Conservation (phyloP, 1,139 yeast species). For the Blastobotrys arbuscula region DNA sequence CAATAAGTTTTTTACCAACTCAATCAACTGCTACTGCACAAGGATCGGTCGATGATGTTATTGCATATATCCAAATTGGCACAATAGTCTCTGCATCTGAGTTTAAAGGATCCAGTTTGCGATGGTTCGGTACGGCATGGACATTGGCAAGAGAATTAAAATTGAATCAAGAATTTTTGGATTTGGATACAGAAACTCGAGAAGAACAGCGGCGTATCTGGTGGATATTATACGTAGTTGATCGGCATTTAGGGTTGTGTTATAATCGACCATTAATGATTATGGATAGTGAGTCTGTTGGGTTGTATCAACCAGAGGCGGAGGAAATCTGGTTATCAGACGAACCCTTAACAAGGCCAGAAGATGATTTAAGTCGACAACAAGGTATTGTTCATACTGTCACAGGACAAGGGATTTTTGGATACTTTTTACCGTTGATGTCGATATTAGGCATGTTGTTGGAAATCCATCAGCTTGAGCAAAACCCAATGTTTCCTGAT, state of each 20-base stretch:
- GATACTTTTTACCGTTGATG: constrained; percentile 28
- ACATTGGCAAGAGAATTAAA: constrained; percentile 33
- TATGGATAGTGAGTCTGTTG: constrained; percentile 34
- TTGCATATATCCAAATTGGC: constrained; percentile 37
- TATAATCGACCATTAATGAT: constrained; percentile 35
- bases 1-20: constrained; percentile 24
- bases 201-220: constrained; percentile 41
- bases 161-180: constrained; percentile 31
- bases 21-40: constrained; percentile 22
- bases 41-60: constrained; percentile 37
- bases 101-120: constrained; percentile 36
- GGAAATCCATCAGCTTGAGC: constrained; percentile 25
- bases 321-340: constrained; percentile 35
- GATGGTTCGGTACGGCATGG: constrained; percentile 40
- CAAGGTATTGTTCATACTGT: constrained; percentile 21
- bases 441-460: constrained; percentile 25
- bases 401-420: constrained; percentile 26
- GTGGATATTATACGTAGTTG: constrained; percentile 41
- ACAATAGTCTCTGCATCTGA: constrained; percentile 39
- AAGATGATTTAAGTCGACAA: constrained; percentile 22
- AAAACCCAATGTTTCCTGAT: constrained; percentile 20
- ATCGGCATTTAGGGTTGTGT: constrained; percentile 39
- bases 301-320: constrained; percentile 34
- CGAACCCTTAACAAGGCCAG: constrained; percentile 23
- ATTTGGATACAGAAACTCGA: constrained; percentile 31